These are phyloP conservation scores for Aspergillus brunneoviolaceus DNA, from an alignment of 2,329 filamentous ascomycete species.

Conservation along the genomic window DNA sequence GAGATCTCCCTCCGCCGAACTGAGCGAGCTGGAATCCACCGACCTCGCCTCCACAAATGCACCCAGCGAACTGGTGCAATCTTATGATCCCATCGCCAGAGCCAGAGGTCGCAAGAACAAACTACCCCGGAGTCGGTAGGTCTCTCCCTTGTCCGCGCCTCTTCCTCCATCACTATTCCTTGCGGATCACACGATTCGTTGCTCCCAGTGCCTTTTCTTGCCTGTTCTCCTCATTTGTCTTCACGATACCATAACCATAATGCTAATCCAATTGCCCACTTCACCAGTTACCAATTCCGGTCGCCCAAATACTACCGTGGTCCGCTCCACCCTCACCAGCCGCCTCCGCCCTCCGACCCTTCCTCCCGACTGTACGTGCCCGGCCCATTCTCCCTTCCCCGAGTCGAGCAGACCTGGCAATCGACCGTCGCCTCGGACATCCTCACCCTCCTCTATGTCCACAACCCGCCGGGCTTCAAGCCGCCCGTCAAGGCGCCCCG, in stretches of 20 bases:
- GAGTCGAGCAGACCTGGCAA: constrained; percentile 86
- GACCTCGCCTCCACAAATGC: constrained; percentile 46
- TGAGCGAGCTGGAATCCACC: constrained; percentile 48
- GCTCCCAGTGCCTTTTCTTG: too few relatives aligned
- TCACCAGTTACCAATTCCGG: constrained; percentile 82
- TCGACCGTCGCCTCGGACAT: constrained; percentile 83
- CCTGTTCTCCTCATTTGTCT: too few relatives aligned
- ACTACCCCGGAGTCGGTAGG: constrained; percentile 56
- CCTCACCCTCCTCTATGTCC: constrained; percentile 83
- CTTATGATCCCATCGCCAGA: constrained; percentile 52
- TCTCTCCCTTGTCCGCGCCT: neutral
- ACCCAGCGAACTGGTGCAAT: constrained; percentile 43
- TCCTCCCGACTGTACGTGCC: constrained; percentile 84
- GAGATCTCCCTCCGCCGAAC: constrained; percentile 30
- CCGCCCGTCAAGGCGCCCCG: constrained; percentile 60
- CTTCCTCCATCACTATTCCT: neutral
- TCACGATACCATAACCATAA: too few relatives aligned
- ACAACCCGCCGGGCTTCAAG: constrained; percentile 75
- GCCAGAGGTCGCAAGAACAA: constrained; percentile 45
- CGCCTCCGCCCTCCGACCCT: constrained; percentile 81
- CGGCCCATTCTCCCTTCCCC: constrained; percentile 84
- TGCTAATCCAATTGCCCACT: neutral
- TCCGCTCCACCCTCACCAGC: constrained; percentile 87
- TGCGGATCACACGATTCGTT: too few relatives aligned
- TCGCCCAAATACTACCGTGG: constrained; percentile 94